A percentile compares a stretch with the other conserved stretches of the same genome.
Evolutionary conservation across 1,284 basidiomycete genomes (phyloP).

Genomic region (Trametes sp.): DNA sequence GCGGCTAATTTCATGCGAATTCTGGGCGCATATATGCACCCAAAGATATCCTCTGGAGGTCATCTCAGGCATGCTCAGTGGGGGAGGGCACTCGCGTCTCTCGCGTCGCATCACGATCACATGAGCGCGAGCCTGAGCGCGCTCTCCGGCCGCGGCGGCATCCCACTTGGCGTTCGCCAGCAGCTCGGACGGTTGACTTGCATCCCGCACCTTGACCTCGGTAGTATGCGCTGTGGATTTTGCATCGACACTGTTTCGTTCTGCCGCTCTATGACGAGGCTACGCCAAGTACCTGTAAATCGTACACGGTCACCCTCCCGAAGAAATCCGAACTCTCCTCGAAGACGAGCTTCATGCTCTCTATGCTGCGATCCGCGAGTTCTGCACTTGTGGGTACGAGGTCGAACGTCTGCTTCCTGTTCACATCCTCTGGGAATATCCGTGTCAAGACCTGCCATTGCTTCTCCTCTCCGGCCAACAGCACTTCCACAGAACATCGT

Average conservation of each 20-base stretch:
- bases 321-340: constrained; percentile 83
- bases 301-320: constrained; percentile 76
- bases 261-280: neutral
- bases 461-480: constrained; percentile 33
- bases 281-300: constrained; percentile 53
- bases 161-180: too few species aligned
- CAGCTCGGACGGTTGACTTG: too few species aligned
- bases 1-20: too few species aligned
- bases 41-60: too few species aligned
- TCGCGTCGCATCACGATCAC: neutral
- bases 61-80: too few species aligned
- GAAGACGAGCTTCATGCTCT: constrained; percentile 69
- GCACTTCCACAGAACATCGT: constrained; percentile 59
- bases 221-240: too few species aligned
- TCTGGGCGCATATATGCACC: too few species aligned
- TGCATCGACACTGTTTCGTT: too few species aligned
- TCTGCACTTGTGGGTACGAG: constrained; percentile 40
- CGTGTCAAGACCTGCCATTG: constrained; percentile 58
- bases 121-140: neutral
- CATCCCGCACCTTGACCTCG: too few species aligned
- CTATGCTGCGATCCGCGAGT: constrained; percentile 43
- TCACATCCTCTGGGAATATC: constrained; percentile 80
- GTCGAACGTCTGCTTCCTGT: constrained; percentile 71
- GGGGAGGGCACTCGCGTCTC: too few species aligned
- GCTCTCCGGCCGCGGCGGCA: too few species aligned